phyloP scores from a whole-genome alignment of 192 early-diverging fungal genomes.

The Tieghemiomyces parasiticus region DNA sequence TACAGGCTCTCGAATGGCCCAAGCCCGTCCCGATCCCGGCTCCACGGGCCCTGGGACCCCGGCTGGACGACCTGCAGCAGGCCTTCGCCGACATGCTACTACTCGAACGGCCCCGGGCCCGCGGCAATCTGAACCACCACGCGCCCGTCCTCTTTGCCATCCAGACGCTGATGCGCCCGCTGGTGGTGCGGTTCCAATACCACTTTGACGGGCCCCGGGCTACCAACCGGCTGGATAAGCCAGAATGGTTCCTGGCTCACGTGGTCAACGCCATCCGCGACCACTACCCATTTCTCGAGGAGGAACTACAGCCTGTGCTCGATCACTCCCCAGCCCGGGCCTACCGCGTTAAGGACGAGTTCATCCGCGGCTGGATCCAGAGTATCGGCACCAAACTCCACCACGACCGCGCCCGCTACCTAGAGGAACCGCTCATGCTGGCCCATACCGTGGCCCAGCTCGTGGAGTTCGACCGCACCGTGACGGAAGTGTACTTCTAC shows the following conservation, averaged over 20 bases:
- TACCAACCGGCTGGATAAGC: conserved; percentile 64
- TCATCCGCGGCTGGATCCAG: conserved; percentile 38
- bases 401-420: conserved; percentile 30
- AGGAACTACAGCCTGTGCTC: conserved; percentile 43
- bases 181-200: conserved; percentile 50
- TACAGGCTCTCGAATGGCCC: not conserved
- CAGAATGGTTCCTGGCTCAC: conserved; percentile 65
- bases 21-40: conserved; percentile 1
- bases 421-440: conserved; percentile 38
- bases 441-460: conserved; percentile 50
- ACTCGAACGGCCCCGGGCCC: not conserved
- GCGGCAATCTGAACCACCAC: too few species aligned
- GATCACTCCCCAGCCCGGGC: conserved; percentile 26
- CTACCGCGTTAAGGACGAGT: conserved; percentile 47
- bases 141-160: conserved; percentile 4
- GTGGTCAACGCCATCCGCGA: conserved; percentile 37
- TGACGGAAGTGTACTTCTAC: conserved; percentile 46
- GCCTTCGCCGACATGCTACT: conserved; percentile 10
- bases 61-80: not conserved
- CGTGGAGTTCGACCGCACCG: conserved; percentile 45
- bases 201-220: conserved; percentile 54
- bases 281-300: conserved; percentile 45
- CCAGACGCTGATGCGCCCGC: conserved; percentile 30
- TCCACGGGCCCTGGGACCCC: not conserved
- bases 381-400: conserved; percentile 40